Percentiles rank a stretch among this genome's conserved stretches.
These are phyloP conservation scores for Neurospora sublineolata DNA, from an alignment of 495 filamentous ascomycete species.

Conservation along the genomic window DNA sequence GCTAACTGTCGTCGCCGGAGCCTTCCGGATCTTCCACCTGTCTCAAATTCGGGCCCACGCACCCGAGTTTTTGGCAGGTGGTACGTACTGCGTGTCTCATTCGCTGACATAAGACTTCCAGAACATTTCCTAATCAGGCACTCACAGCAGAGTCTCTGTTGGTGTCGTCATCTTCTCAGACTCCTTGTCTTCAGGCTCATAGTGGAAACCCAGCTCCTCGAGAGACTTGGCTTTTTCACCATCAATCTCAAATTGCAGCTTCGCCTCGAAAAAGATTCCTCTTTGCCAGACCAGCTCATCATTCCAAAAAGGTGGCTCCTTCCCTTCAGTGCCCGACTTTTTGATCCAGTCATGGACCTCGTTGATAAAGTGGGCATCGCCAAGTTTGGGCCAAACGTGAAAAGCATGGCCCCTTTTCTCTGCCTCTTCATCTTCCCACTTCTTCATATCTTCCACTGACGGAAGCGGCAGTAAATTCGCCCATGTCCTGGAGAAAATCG, in stretches of 20 bases:
- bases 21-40: background rate
- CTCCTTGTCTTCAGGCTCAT: conserved; percentile 12
- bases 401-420: conserved; percentile 27
- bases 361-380: conserved; percentile 72
- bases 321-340: conserved; percentile 38
- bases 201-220: conserved; percentile 32
- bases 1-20: background rate
- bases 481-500: conserved; percentile 66
- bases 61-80: background rate
- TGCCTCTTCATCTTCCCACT: conserved; percentile 38
- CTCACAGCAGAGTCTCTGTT: background rate
- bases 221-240: conserved; percentile 31
- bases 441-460: conserved; percentile 45
- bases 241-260: conserved; percentile 32
- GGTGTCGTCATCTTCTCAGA: background rate
- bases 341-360: conserved; percentile 49
- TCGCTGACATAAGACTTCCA: background rate
- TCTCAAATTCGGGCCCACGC: background rate
- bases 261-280: conserved; percentile 29
- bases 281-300: conserved; percentile 52
- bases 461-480: conserved; percentile 56
- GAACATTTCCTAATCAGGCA: background rate
- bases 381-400: conserved; percentile 51
- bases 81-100: background rate
- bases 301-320: conserved; percentile 56